Evolutionary conservation across 192 early-diverging fungal species (phyloP).

Genomic region (Coemansia erecta): DNA sequence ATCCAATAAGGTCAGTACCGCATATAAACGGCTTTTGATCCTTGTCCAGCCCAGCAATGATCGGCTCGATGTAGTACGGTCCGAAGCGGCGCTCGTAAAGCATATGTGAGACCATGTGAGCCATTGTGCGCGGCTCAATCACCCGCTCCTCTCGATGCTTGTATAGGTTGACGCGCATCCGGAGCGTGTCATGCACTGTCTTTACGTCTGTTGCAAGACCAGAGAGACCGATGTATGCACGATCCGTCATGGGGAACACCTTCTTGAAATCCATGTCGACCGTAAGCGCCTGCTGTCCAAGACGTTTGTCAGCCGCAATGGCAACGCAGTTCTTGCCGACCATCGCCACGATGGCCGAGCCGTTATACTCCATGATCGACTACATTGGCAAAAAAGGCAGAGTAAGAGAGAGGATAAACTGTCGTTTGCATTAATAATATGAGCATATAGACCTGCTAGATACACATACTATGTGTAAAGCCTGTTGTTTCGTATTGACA

Average conservation of each 20-base stretch:
- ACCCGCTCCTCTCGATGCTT: constrained; percentile 92
- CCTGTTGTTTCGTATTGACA: too few relatives aligned
- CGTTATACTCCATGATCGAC: constrained; percentile 94
- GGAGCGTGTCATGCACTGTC: constrained; percentile 88
- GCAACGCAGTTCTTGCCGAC: constrained; percentile 98
- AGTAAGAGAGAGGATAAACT: neutral
- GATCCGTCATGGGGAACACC: constrained; percentile 83
- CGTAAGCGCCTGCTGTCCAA: constrained; percentile 91
- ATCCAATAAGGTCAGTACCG: constrained; percentile 94
- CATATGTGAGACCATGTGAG: constrained; percentile 90
- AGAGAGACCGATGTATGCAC: constrained; percentile 83
- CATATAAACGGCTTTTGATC: constrained; percentile 90
- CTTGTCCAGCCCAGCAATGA: constrained; percentile 92
- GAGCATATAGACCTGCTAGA: too few relatives aligned
- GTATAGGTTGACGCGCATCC: constrained; percentile 96
- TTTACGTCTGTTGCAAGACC: constrained; percentile 96
- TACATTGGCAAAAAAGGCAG: constrained; percentile 19
- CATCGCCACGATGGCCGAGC: constrained; percentile 93
- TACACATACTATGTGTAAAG: too few relatives aligned
- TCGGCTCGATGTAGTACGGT: constrained; percentile 92
- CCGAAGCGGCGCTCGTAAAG: constrained; percentile 96
- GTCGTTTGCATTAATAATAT: neutral
- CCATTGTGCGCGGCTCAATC: constrained; percentile 91
- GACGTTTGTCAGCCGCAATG: constrained; percentile 91
- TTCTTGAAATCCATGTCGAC: constrained; percentile 95